Conservation (phyloP, 148 eudicot genomes). For the Persicaria tinctoria region DNA sequence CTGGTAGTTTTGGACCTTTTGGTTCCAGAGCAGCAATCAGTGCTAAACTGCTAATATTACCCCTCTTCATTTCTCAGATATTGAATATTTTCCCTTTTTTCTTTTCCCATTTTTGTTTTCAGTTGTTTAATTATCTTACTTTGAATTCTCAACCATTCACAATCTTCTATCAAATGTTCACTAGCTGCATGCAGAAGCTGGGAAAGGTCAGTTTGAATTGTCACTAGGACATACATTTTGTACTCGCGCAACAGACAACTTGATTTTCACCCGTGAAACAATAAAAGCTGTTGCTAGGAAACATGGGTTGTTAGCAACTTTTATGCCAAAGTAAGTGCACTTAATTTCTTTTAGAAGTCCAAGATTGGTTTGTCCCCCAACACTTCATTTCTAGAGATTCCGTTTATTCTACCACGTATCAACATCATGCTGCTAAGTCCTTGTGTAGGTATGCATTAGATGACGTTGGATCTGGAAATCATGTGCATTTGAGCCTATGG, state of each 20-base stretch:
- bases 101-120: not conserved
- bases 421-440: not conserved
- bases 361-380: constrained; percentile 1
- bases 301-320: constrained; percentile 85
- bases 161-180: not conserved
- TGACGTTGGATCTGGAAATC: constrained; percentile 93
- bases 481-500: constrained; percentile 92
- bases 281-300: constrained; percentile 84
- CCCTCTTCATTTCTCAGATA: no score
- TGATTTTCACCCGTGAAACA: constrained; percentile 68
- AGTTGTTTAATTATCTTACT: not conserved
- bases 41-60: no score
- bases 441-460: constrained; percentile 54
- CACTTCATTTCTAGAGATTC: not conserved
- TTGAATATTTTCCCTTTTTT: not conserved
- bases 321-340: constrained; percentile 78
- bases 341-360: not conserved
- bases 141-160: not conserved
- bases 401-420: not conserved
- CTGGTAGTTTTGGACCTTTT: not conserved
- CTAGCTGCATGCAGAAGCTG: constrained; percentile 87
- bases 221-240: constrained; percentile 62
- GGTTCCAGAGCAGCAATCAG: not conserved
- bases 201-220: constrained; percentile 88
- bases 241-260: constrained; percentile 65